Evolutionary conservation across 2,329 filamentous ascomycete genomes (phyloP), one percentile per base, ranked within the genome.

Genomic region (Dendrostoma leiphaemia): DNA sequence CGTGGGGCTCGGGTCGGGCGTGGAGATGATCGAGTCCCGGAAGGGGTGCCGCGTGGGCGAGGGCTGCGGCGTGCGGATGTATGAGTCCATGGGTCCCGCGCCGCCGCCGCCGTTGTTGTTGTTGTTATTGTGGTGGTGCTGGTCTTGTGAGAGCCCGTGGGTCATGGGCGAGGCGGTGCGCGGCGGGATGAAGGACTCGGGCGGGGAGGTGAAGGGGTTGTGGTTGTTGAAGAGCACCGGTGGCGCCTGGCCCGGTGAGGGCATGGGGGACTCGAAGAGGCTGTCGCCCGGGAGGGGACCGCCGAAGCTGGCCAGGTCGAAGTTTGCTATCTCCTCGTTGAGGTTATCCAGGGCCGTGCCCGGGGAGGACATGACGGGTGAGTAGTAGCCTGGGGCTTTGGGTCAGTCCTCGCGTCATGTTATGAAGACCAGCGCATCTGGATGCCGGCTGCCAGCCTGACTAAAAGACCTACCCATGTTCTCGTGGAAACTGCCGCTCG

Each of bases 251-350:
- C 51, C 41, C 10, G 55, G 55, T 6, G 55, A 57, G 13, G 55
- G 55, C 55, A 57, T 51, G 5, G 55, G 55, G 12, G 55, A 56
- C 26, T 57, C 55, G 24, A 51, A 57, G 29, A 57, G 49, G 37
- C 41, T 40, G 1, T 53, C 55, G 1, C 52, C 54, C 2, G 54
- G 49, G 9, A 57, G 51, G 15, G 51, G 55, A 4, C 51, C 55
- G n/a, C 55, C 55, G 10, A 57, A 57, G 48, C 45, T 44, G 21
- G 48, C 37, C 37, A 57, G 31, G 52, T 57, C 55, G 55, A 57
- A 57, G 48, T 57, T 54, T 34, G 51, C 53, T 24, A 57, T 54
- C 26, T 57, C 55, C 38, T 57, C 55, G 52, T 57, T 57, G 43
- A 57, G 55, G 38, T 41, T 51, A 13, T 57, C 55, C 6, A 57